phyloP scores from a whole-genome alignment of 495 filamentous ascomycete species.

The Terfezia claveryi region DNA sequence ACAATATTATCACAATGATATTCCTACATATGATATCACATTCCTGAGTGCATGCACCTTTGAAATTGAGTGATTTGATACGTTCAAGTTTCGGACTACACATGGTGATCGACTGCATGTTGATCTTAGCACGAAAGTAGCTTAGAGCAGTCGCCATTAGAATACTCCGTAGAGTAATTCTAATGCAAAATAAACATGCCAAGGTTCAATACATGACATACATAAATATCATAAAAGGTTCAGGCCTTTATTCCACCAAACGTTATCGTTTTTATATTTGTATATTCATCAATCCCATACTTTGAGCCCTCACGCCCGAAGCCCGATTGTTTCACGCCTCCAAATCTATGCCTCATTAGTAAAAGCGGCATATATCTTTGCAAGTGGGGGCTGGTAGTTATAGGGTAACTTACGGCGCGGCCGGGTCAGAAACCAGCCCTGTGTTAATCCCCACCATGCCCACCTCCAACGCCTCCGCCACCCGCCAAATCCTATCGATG shows the following conservation, averaged over 20 bases:
- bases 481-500: slow-evolving; percentile 44
- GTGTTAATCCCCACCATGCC: slow-evolving; percentile 84
- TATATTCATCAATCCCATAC: slow-evolving; percentile 80
- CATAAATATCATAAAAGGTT: slow-evolving; percentile 15
- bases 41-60: no score
- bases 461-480: slow-evolving; percentile 68
- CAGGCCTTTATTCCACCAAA: slow-evolving; percentile 49
- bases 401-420: slow-evolving; percentile 28
- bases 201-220: no score
- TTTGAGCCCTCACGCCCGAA: slow-evolving; percentile 83
- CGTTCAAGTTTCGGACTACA: no score
- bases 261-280: slow-evolving; percentile 68
- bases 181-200: no score
- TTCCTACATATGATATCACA: no score
- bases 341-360: slow-evolving; percentile 29
- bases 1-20: no score
- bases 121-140: no score
- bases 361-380: not conserved
- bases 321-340: slow-evolving; percentile 80
- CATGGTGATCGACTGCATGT: no score
- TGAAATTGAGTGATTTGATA: no score
- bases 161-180: no score
- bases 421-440: slow-evolving; percentile 60
- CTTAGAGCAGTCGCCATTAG: no score
- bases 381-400: slow-evolving; percentile 3